Conservation (phyloP, 2,329 filamentous ascomycete species). For the Fusarium penzigii region DNA sequence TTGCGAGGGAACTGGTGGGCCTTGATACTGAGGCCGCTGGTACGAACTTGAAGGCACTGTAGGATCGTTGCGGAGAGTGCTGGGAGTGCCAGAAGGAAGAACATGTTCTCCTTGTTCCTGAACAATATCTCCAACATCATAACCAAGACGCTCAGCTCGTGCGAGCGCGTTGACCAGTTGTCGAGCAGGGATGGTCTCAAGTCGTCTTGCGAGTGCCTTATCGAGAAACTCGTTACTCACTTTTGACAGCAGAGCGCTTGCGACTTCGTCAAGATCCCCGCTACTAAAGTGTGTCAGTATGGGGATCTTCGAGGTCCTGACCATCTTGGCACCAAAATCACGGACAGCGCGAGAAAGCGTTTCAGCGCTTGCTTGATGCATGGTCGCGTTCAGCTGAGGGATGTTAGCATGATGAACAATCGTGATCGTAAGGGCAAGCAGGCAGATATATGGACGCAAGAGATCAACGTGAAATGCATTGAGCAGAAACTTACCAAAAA, state of each 20-base stretch:
- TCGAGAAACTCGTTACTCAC: slow-evolving; percentile 54
- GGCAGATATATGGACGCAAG: slow-evolving; percentile 2
- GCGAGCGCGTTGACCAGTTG: slow-evolving; percentile 59
- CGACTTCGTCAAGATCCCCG: slow-evolving; percentile 47
- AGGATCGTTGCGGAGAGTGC: slow-evolving; percentile 9
- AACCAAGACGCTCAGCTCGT: slow-evolving; percentile 57
- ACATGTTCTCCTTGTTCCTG: slow-evolving; percentile 42
- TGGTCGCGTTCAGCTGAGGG: slow-evolving; percentile 49
- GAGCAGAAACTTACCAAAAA: slow-evolving; percentile 49
- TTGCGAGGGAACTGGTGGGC: neutral
- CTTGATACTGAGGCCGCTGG: slow-evolving; percentile 1
- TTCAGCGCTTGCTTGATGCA: slow-evolving; percentile 44
- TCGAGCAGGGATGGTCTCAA: slow-evolving; percentile 55
- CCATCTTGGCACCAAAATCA: slow-evolving; percentile 49
- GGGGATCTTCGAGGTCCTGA: slow-evolving; percentile 41
- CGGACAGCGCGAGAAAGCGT: slow-evolving; percentile 42
- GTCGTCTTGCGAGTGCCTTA: slow-evolving; percentile 50
- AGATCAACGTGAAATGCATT: neutral
- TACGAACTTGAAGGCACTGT: slow-evolving; percentile 1
- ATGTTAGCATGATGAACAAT: slow-evolving; percentile 24
- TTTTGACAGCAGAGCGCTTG: slow-evolving; percentile 45
- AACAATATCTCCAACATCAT: slow-evolving; percentile 52
- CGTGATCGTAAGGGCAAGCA: neutral
- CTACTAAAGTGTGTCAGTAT: slow-evolving; percentile 43
- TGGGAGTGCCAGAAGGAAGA: slow-evolving; percentile 33